Evolutionary conservation across 202 grass and related monocot genomes (phyloP).

Genomic region (Hordeum pubiflorum): DNA sequence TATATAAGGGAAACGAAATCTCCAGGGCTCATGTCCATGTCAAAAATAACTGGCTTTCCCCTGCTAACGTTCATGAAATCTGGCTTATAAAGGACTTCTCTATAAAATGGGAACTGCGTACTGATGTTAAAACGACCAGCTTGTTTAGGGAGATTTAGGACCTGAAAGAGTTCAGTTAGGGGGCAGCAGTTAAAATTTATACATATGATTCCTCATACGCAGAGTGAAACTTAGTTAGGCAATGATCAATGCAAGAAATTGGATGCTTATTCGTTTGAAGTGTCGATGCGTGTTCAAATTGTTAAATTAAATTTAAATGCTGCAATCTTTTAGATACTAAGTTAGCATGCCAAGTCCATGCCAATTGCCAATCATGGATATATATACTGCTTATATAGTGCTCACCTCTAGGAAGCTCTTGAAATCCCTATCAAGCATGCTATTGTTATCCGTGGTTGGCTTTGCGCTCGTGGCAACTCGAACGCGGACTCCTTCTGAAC

Average conservation of each 20-base stretch:
- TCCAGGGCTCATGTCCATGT: no score
- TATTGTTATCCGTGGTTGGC: conserved; percentile 42
- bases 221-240: neutral
- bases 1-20: no score
- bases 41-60: no score
- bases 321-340: neutral
- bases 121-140: no score
- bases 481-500: conserved; percentile 40
- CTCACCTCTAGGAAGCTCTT: conserved; percentile 69
- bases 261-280: neutral
- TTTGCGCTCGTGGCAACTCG: conserved; percentile 60
- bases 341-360: no score
- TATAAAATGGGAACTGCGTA: no score
- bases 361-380: no score
- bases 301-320: neutral
- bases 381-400: no score
- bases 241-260: neutral
- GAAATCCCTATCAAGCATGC: conserved; percentile 43
- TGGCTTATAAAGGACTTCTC: no score
- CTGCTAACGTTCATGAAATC: no score
- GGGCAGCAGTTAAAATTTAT: neutral
- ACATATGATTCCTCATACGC: neutral
- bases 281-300: neutral
- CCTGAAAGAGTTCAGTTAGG: neutral
- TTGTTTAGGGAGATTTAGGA: no score